Base-by-base conservation (phyloP, 1,139 yeast genomes). In the Candida dubliniensis region DNA sequence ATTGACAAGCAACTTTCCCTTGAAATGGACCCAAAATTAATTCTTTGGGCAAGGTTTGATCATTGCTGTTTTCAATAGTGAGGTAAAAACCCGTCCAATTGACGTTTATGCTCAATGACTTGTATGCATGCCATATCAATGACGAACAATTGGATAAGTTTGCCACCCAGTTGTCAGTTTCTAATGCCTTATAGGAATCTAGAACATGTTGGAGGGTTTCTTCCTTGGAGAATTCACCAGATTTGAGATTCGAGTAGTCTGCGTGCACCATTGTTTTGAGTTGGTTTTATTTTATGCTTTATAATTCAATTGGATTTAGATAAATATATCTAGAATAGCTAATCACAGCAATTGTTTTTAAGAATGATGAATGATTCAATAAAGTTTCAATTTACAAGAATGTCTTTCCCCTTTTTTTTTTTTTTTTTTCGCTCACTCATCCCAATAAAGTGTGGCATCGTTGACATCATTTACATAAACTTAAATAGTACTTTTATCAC, bases 81-180 rank as follows among this genome's bases (percentile, higher is more conserved):
- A 87, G 79, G 57, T 93, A 93, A 60, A 93, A 90, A 0, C 99
- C 99, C 0, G 96, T 81, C 99, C 99, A 93, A 61, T 93, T 93
- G 15, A 91, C 87, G 1, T 69, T 63, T 2, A 73, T 55, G 1
- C 67, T 61, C 5, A 86, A 59, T 0, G 89, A 77, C 47, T 79
- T 83, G 64, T 87, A 91, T 11, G 88, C 93, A 57, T 89, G 84
- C 96, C 97, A 91, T 39, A 93, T 56, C 45, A 93, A 69, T 3
- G 96, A 86, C 5, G 96, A 75, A 32, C 93, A 86, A 57, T 93
- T 93, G 26, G 97, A 79, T 30, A 90, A 67, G 58, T 93, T 93
- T 51, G 95, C 82, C 2, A 91, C 91, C 96, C 96, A 90, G 63
- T 88, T 87, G 26, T 69, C 58, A 46, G 86, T 87, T 13, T 72